Evolutionary conservation across 1,139 yeast genomes (phyloP).

Genomic region (Taphrina flavorubra): DNA sequence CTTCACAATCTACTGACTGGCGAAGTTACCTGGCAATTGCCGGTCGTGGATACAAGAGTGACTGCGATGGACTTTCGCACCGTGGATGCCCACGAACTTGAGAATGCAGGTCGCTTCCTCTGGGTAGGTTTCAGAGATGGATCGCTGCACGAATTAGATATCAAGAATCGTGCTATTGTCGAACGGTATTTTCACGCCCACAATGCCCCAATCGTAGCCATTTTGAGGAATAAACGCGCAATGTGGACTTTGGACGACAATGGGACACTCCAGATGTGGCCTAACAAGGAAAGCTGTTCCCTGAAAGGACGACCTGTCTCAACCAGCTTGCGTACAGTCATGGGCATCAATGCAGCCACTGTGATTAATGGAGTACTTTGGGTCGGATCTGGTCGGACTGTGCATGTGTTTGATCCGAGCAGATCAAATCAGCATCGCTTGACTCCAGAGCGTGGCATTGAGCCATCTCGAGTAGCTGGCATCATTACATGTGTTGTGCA

Average conservation of each 20-base stretch:
- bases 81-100: constrained; percentile 19
- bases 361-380: constrained; percentile 51
- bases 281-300: constrained; percentile 30
- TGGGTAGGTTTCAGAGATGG: constrained; percentile 56
- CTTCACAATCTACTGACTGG: constrained; percentile 21
- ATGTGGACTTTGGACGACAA: constrained; percentile 55
- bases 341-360: constrained; percentile 44
- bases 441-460: constrained; percentile 44
- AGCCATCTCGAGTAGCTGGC: constrained; percentile 46
- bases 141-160: constrained; percentile 50
- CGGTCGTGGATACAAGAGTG: constrained; percentile 30
- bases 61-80: constrained; percentile 38
- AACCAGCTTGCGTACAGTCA: constrained; percentile 22
- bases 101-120: constrained; percentile 48
- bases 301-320: constrained; percentile 11
- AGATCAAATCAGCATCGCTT: constrained; percentile 17
- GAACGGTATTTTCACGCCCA: constrained; percentile 50
- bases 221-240: constrained; percentile 47
- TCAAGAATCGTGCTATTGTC: constrained; percentile 45
- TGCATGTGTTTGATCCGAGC: constrained; percentile 52
- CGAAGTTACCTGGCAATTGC: constrained; percentile 35
- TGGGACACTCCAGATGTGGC: constrained; percentile 54
- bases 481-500: constrained; percentile 52
- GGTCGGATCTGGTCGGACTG: constrained; percentile 52
- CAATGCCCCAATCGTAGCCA: constrained; percentile 49